Percentiles rank a stretch among this genome's conserved stretches.
Evolutionary conservation across 176 grass and related monocot genomes (phyloP).

Genomic region (Ananas comosus): DNA sequence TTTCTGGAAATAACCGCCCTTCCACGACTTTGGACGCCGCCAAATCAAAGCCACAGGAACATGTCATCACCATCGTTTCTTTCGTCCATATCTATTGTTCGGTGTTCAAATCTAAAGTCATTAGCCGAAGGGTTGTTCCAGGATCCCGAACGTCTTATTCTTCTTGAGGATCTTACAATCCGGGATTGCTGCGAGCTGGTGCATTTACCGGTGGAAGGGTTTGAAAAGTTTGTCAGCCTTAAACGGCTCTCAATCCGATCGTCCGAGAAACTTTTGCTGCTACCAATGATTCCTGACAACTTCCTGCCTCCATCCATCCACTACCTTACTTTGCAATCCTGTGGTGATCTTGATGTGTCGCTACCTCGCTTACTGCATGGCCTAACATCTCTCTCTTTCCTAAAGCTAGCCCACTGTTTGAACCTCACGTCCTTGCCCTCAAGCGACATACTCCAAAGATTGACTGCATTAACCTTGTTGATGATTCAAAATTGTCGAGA

Average conservation of each 20-base stretch:
- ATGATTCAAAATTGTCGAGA: neutral
- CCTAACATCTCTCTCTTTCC: neutral
- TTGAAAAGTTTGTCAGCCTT: conserved; percentile 13
- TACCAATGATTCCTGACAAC: neutral
- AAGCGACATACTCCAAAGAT: neutral
- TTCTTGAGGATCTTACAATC: conserved; percentile 4
- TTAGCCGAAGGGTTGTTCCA: conserved; percentile 2
- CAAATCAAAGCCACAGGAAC: neutral
- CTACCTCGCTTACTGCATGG: neutral
- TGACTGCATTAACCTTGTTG: neutral
- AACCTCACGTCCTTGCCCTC: neutral
- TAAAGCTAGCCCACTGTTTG: neutral
- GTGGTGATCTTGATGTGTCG: neutral
- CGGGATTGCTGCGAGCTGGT: neutral
- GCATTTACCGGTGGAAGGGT: conserved; percentile 6
- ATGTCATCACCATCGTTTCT: neutral
- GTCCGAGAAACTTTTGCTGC: neutral
- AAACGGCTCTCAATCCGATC: neutral
- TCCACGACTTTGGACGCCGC: neutral
- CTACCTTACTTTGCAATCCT: neutral
- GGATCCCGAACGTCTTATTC: neutral
- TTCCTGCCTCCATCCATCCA: conserved; percentile 10
- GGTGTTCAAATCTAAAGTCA: conserved; percentile 1
- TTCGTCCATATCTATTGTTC: neutral
- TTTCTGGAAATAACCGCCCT: neutral